Evolutionary conservation across 164 flowering plant genomes (phyloP).

Genomic region (Piper betle): DNA sequence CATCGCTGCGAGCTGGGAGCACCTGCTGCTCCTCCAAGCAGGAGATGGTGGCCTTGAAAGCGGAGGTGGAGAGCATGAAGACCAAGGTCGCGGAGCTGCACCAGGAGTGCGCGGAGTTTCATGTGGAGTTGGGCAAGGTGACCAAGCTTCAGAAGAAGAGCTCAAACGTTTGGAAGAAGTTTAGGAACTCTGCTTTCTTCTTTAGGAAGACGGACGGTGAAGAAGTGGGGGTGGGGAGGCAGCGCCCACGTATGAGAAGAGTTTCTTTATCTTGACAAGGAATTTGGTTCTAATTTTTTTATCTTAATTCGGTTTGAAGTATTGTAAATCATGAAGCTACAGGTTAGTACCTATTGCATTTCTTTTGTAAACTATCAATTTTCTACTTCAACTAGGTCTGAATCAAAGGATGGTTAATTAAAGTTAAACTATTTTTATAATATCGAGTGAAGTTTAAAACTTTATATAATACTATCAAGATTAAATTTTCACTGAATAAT

Average conservation of each 20-base stretch:
- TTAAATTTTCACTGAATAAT: no score
- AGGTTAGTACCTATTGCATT: no score
- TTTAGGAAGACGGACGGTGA: conserved; percentile 19
- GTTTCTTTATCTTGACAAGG: not conserved
- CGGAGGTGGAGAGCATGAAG: conserved; percentile 49
- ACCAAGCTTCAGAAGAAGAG: conserved; percentile 33
- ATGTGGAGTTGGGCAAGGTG: conserved; percentile 23
- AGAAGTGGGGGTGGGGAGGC: conserved; percentile 17
- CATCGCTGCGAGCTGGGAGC: conserved; percentile 21
- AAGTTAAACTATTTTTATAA: no score
- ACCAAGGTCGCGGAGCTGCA: conserved; percentile 36
- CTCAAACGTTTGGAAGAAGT: conserved; percentile 38
- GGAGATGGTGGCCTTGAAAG: conserved; percentile 39
- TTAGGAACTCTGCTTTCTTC: conserved; percentile 31
- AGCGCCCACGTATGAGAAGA: not conserved
- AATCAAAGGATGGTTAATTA: no score
- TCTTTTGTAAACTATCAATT: no score
- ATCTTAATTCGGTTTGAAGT: no score
- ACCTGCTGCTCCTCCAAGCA: conserved; percentile 25
- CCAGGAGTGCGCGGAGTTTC: conserved; percentile 32
- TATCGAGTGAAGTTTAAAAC: no score
- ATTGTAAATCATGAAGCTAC: no score
- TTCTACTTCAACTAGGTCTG: no score
- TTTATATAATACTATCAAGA: no score
- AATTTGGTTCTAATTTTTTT: no score